Base-by-base conservation (phyloP, 345 rosid genomes). In the Litchi chinensis region DNA sequence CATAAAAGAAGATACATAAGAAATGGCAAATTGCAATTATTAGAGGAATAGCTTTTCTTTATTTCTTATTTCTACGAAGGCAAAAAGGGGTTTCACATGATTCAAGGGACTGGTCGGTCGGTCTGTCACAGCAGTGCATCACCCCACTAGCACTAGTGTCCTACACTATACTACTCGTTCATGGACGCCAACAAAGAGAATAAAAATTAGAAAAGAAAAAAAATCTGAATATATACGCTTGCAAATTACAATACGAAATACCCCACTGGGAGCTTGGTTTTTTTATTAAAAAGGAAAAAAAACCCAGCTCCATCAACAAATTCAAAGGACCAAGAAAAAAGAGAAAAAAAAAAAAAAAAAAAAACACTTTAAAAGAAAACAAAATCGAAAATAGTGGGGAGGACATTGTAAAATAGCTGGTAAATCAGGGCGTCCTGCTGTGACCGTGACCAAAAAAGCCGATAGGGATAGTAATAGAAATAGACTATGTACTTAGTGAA, bases 221-320 rank as follows among this genome's bases (percentile, higher is more conserved):
- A 28, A 41, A 1, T 46, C 15, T 43, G 37, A 56, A 48, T 32
- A 63, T 71, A 28, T 22, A 60, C 68, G 71, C 65, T 1, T 32
- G 2, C 37, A 32, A 32, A 32, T 32, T 32, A 32, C 37, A 32
- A 32, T 32, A 32, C 12, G 8, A 46, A 46, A 28, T 64, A 21
- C 80, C 82, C 79, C 85, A 48, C 37, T 44, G 10, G 39, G 50
- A 83, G 79, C 83, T 75, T 81, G 71, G 85, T 71, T 77, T 78
- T 87, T 85, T 83, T 65, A 83, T 78, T 77, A 73, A 85, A 85
- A 85, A 85, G 74, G 84, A 85, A 87, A 88, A 88, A 88, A 88
- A 82, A 86, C 75, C 86, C 84, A 79, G 79, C 79, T 71, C 63
- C 80, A 18, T 46, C 4, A 59, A 40, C 43, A 41, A 39, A 43